Conservation (phyloP, 2,329 filamentous ascomycete species). For the Phialophora verrucosa region DNA sequence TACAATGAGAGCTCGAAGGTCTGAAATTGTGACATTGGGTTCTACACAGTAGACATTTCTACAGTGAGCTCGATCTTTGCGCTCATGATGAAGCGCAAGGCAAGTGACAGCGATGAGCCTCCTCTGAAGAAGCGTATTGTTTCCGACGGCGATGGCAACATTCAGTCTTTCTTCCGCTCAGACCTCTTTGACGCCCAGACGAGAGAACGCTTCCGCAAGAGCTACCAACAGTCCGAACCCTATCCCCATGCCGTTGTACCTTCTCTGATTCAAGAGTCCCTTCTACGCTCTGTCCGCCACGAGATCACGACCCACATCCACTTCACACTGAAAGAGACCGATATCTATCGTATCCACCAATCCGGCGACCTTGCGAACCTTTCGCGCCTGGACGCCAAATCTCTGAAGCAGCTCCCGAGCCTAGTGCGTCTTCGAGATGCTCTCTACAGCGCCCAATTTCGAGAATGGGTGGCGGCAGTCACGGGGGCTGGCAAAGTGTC, state of each 20-base stretch:
- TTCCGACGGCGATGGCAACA: conserved; percentile 30
- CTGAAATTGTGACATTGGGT: neutral
- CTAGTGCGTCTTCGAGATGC: conserved; percentile 92
- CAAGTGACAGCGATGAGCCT: conserved; percentile 36
- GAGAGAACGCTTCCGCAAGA: conserved; percentile 50
- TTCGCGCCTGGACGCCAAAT: conserved; percentile 86
- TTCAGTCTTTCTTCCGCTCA: conserved; percentile 50
- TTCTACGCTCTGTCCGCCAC: conserved; percentile 82
- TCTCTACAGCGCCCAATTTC: conserved; percentile 87
- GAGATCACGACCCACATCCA: conserved; percentile 90
- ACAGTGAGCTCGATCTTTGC: neutral
- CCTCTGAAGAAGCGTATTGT: conserved; percentile 36
- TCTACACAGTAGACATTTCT: neutral
- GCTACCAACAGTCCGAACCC: conserved; percentile 52
- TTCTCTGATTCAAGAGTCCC: conserved; percentile 75
- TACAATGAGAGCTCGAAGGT: neutral
- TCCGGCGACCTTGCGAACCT: conserved; percentile 96
- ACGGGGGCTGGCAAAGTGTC: conserved; percentile 86
- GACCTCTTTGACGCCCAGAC: conserved; percentile 51
- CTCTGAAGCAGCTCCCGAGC: conserved; percentile 83
- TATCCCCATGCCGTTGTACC: conserved; percentile 95
- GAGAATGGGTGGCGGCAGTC: conserved; percentile 84
- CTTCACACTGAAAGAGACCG: conserved; percentile 98
- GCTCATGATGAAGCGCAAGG: conserved; percentile 51
- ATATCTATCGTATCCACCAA: conserved; percentile 99